Percentiles rank a stretch among this genome's conserved stretches.
phyloP scores from a whole-genome alignment of 495 filamentous ascomycete genomes.

The Tuber magnatum region DNA sequence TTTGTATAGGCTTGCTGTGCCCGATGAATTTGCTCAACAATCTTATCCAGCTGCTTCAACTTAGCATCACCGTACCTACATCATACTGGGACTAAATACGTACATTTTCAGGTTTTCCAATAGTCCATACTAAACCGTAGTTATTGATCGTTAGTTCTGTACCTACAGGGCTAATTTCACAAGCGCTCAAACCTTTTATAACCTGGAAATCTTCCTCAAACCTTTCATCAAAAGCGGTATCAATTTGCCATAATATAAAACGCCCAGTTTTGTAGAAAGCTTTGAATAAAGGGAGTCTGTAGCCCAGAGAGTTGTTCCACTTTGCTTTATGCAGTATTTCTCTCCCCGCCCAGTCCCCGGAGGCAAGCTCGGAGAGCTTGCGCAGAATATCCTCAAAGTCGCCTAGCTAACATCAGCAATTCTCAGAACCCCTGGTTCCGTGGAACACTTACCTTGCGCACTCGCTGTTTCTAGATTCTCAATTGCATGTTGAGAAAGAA shows the following conservation, averaged over 20 bases:
- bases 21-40: background rate
- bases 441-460: slow-evolving; percentile 1
- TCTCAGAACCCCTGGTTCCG: background rate
- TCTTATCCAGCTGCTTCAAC: background rate
- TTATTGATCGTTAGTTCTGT: background rate
- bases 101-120: slow-evolving; percentile 8
- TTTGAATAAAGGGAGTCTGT: slow-evolving; percentile 15
- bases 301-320: background rate
- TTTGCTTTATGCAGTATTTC: no score
- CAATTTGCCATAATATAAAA: slow-evolving; percentile 32
- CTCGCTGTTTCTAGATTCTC: slow-evolving; percentile 21
- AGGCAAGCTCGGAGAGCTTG: no score
- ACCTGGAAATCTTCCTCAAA: slow-evolving; percentile 14
- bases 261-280: slow-evolving; percentile 7
- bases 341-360: no score
- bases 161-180: background rate
- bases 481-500: slow-evolving; percentile 42
- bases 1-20: background rate
- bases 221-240: slow-evolving; percentile 27
- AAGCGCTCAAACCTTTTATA: slow-evolving; percentile 20
- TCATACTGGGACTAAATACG: background rate
- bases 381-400: slow-evolving; percentile 2
- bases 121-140: slow-evolving; percentile 14
- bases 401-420: background rate
- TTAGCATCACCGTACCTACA: background rate